Evolutionary conservation across 2,329 filamentous ascomycete genomes (phyloP).

Genomic region (Alternaria sp.): DNA sequence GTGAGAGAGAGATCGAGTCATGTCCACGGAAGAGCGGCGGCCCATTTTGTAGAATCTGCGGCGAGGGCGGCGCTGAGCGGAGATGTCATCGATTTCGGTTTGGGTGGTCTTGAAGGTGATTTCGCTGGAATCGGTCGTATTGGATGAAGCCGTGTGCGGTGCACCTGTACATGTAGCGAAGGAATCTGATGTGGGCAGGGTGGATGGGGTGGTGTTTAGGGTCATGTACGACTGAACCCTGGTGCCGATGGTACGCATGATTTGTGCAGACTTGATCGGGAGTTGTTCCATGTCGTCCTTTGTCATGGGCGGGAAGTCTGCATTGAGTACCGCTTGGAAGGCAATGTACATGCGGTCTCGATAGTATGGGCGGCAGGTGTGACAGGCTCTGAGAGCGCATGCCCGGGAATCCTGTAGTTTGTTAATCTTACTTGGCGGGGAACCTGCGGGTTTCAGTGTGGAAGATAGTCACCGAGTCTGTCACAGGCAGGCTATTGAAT

Average conservation of each 20-base stretch:
- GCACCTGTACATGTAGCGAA: conserved; percentile 22
- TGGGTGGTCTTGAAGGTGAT: conserved; percentile 46
- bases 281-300: conserved; percentile 43
- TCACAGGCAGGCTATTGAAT: conserved; percentile 20
- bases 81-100: conserved; percentile 39
- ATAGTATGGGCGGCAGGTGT: conserved; percentile 60
- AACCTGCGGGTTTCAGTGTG: background rate
- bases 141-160: conserved; percentile 25
- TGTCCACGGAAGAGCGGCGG: conserved; percentile 32
- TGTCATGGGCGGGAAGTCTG: conserved; percentile 47
- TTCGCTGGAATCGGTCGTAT: conserved; percentile 34
- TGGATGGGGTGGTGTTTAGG: conserved; percentile 15
- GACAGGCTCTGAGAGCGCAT: conserved; percentile 60
- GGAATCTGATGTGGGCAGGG: conserved; percentile 19
- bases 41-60: conserved; percentile 45
- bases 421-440: conserved; percentile 12
- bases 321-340: conserved; percentile 55
- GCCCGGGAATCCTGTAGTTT: conserved; percentile 4
- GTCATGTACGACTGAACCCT: conserved; percentile 5
- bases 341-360: conserved; percentile 58
- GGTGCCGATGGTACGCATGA: conserved; percentile 48
- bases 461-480: conserved; percentile 26
- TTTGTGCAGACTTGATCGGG: conserved; percentile 47
- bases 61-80: conserved; percentile 33
- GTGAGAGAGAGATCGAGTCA: conserved; percentile 30